phyloP scores from a whole-genome alignment of 148 eudicot species.

The Pharnaceum exiguum region DNA sequence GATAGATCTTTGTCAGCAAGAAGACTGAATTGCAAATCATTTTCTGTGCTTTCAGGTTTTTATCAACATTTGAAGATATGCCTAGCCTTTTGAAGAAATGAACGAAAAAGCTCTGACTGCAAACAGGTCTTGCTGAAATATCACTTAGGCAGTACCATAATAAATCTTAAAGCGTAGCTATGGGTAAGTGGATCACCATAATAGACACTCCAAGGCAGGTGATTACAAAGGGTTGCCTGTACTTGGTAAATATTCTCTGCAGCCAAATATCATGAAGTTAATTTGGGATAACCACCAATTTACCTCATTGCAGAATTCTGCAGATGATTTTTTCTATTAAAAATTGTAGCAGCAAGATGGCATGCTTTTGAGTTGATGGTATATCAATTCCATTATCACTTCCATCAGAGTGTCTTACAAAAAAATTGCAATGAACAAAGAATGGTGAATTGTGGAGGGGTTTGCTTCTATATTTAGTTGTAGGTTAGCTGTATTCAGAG shows the following conservation, averaged over 20 bases:
- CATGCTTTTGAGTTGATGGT: no score
- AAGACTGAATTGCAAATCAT: constrained; percentile 10
- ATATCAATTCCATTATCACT: no score
- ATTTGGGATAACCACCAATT: not conserved
- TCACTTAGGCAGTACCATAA: constrained; percentile 10
- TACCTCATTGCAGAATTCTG: not conserved
- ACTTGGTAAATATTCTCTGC: constrained; percentile 42
- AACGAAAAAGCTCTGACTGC: not conserved
- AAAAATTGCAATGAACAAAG: no score
- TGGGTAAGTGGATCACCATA: constrained; percentile 36
- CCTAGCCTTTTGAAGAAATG: constrained; percentile 6
- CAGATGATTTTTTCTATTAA: no score
- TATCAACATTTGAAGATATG: constrained; percentile 5
- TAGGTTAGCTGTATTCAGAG: no score
- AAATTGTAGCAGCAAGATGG: no score
- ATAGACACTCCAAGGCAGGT: constrained; percentile 38
- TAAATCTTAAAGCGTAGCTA: constrained; percentile 30
- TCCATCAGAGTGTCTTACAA: no score
- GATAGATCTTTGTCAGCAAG: constrained; percentile 17
- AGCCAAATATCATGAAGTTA: not conserved
- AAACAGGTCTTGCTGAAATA: constrained; percentile 5
- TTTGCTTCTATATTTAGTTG: no score
- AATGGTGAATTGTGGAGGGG: no score
- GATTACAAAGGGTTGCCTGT: constrained; percentile 36
- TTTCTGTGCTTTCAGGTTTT: not conserved